Evolutionary conservation across 371 early-diverging fungal genomes (phyloP).

Genomic region (Smittium mucronatum): DNA sequence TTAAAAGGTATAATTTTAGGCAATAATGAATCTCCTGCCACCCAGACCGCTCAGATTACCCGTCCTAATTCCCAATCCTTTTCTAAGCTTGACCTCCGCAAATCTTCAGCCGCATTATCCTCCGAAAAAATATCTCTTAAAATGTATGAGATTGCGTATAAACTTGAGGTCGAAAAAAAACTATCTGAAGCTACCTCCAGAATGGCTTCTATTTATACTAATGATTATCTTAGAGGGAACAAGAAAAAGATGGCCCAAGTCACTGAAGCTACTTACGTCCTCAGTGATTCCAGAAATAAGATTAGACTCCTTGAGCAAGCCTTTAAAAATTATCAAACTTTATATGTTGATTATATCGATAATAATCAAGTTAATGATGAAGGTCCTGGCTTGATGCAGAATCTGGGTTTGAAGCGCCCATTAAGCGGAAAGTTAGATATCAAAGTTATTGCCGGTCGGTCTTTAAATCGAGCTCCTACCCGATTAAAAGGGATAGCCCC

Average conservation of each 20-base stretch:
- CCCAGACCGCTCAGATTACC: slow-evolving; percentile 6
- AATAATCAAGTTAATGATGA: slow-evolving; percentile 42
- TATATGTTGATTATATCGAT: slow-evolving; percentile 61
- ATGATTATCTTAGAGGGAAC: slow-evolving; percentile 26
- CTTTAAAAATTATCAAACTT: slow-evolving; percentile 65
- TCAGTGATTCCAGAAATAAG: slow-evolving; percentile 62
- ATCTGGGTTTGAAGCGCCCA: slow-evolving; percentile 54
- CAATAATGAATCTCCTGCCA: slow-evolving; percentile 13
- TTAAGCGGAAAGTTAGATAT: slow-evolving; percentile 59
- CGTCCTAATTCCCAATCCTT: slow-evolving; percentile 23
- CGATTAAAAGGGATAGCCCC: slow-evolving; percentile 38
- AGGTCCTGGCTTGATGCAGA: slow-evolving; percentile 28
- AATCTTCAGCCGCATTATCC: slow-evolving; percentile 61
- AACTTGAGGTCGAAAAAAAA: slow-evolving; percentile 80
- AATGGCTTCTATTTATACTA: slow-evolving; percentile 34
- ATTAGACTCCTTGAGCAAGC: slow-evolving; percentile 63
- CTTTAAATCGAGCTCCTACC: slow-evolving; percentile 53
- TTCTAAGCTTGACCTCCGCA: slow-evolving; percentile 46
- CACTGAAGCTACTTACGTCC: slow-evolving; percentile 18
- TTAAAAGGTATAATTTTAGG: slow-evolving; percentile 8
- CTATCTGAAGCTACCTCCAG: slow-evolving; percentile 59
- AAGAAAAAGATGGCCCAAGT: slow-evolving; percentile 25
- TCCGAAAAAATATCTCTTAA: slow-evolving; percentile 73
- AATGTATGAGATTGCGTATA: slow-evolving; percentile 67
- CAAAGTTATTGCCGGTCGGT: slow-evolving; percentile 46